phyloP scores from a whole-genome alignment of 2,329 filamentous ascomycete species.

The Aureobasidium sp. region DNA sequence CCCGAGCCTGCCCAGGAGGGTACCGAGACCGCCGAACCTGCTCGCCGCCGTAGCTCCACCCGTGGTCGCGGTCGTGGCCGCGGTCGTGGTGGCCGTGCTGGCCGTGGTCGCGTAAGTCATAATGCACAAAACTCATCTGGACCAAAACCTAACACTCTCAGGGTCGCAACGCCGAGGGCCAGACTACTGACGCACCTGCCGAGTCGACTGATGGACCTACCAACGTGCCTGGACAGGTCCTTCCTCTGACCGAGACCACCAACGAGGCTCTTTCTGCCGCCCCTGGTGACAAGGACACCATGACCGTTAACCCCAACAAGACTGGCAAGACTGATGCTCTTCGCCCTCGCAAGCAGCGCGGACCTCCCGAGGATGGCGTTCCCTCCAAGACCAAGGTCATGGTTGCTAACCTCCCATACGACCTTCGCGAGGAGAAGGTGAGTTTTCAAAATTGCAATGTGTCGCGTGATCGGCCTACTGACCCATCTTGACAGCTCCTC shows the following conservation, averaged over 20 bases:
- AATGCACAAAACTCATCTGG: neutral
- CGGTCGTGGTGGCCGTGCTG: slow-evolving; percentile 54
- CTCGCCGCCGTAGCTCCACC: slow-evolving; percentile 48
- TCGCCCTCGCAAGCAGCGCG: slow-evolving; percentile 69
- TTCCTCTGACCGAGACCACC: slow-evolving; percentile 45
- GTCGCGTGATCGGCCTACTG: neutral
- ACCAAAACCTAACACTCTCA: neutral
- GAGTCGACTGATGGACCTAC: slow-evolving; percentile 40
- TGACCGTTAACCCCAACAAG: slow-evolving; percentile 33
- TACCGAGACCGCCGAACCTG: slow-evolving; percentile 66
- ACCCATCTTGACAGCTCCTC: slow-evolving; percentile 61
- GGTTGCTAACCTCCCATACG: slow-evolving; percentile 98
- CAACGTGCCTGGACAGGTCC: slow-evolving; percentile 46
- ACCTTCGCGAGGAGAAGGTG: slow-evolving; percentile 96
- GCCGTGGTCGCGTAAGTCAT: slow-evolving; percentile 56
- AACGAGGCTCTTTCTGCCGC: slow-evolving; percentile 50
- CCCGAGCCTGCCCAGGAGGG: slow-evolving; percentile 80
- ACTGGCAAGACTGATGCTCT: slow-evolving; percentile 40
- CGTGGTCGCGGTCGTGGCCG: slow-evolving; percentile 51
- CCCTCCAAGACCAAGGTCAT: slow-evolving; percentile 99
- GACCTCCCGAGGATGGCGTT: slow-evolving; percentile 92
- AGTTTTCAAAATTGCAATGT: slow-evolving; percentile 24
- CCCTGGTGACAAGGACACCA: slow-evolving; percentile 41
- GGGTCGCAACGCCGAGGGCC: slow-evolving; percentile 17
- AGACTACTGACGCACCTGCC: slow-evolving; percentile 45